Conservation (phyloP, 257 asterid species). For the Solanum bulbocastanum region DNA sequence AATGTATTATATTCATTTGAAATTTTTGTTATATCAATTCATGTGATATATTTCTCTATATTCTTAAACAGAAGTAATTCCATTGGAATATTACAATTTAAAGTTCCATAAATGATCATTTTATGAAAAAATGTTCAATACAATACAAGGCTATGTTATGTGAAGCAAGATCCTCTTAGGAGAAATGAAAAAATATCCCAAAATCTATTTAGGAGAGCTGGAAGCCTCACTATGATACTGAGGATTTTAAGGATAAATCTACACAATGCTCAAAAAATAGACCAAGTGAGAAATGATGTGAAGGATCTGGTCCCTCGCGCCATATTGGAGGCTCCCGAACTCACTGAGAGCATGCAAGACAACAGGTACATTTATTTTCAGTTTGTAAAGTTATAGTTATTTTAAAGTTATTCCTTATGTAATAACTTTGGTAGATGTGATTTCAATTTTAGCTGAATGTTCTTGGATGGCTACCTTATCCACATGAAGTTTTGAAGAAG, state of each 20-base stretch:
- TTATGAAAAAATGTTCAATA: background rate
- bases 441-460: background rate
- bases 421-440: too few species aligned
- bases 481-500: background rate
- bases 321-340: background rate
- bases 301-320: background rate
- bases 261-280: background rate
- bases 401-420: background rate
- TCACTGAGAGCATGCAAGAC: too few species aligned
- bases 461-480: background rate
- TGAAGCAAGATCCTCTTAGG: too few species aligned
- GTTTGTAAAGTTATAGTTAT: too few species aligned
- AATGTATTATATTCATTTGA: too few species aligned
- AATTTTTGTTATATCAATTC: too few species aligned
- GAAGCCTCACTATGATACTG: background rate
- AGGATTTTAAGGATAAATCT: too few species aligned
- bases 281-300: too few species aligned
- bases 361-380: too few species aligned
- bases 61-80: background rate
- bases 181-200: background rate
- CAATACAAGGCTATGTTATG: too few species aligned
- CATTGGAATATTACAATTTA: background rate
- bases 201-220: background rate
- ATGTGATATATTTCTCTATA: background rate
- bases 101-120: background rate